Percentiles rank a stretch among this genome's conserved stretches.
Conservation (phyloP, 2,329 filamentous ascomycete genomes). For the Fusarium sp. region DNA sequence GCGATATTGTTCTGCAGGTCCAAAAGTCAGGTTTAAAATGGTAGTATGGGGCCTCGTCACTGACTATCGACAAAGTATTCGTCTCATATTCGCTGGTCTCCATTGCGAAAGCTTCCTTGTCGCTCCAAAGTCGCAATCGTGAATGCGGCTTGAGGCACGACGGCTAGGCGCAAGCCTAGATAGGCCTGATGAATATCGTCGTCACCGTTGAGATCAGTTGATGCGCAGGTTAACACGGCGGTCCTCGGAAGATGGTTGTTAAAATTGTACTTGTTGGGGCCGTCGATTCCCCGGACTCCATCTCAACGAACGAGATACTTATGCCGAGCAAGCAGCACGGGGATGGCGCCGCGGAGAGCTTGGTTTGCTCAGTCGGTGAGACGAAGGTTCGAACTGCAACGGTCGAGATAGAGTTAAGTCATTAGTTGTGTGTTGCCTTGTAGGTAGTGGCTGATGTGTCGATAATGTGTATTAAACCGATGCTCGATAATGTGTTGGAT, state of each 20-base stretch:
- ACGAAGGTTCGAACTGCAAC: background rate
- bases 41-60: background rate
- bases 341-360: slow-evolving; percentile 38
- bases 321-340: slow-evolving; percentile 39
- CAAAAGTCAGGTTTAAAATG: slow-evolving; percentile 25
- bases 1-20: slow-evolving; percentile 65
- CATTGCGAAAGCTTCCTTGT: slow-evolving; percentile 62
- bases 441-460: slow-evolving; percentile 14
- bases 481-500: slow-evolving; percentile 27
- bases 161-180: slow-evolving; percentile 35
- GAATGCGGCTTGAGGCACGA: slow-evolving; percentile 43
- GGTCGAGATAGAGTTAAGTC: slow-evolving; percentile 15
- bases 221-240: slow-evolving; percentile 24
- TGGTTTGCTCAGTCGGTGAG: slow-evolving; percentile 13
- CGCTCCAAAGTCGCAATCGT: slow-evolving; percentile 44
- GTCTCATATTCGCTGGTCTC: slow-evolving; percentile 72
- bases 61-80: slow-evolving; percentile 68
- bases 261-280: slow-evolving; percentile 36
- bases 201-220: slow-evolving; percentile 6
- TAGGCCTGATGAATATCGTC: slow-evolving; percentile 14
- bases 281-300: slow-evolving; percentile 52
- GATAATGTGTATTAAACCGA: slow-evolving; percentile 19
- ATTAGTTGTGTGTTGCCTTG: slow-evolving; percentile 11
- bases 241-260: slow-evolving; percentile 32
- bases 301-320: slow-evolving; percentile 50